Evolutionary conservation across 768 basidiomycete genomes (phyloP), one percentile per base, ranked within the genome.

Genomic region (Suillus americanus): DNA sequence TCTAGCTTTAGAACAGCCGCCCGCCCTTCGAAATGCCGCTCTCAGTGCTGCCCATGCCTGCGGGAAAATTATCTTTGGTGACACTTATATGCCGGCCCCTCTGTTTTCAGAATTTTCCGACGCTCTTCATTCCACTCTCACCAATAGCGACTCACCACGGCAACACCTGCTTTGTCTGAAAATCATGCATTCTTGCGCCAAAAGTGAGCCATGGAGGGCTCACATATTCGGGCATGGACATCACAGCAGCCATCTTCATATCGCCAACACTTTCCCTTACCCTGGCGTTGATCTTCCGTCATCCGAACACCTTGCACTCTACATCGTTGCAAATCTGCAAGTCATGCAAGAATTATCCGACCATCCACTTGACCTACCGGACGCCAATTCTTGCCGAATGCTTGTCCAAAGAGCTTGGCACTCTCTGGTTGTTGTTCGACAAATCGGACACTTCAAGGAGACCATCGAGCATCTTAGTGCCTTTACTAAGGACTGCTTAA

Each of bases 151-250:
- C 5, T 41, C 59, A 2, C 37, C 37, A 14, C 56, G 43, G 25
- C 61, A 57, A 41, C 50, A 65, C 41, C 23, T 62, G 33, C 23
- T 51, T n/a, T 65, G 45, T 50, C 51, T 65, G 50, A 61, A 65
- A 23, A 62, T 65, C 5, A n/a, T 65, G 13, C 28, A 53, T 18
- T 38, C 53, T 20, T 55, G 41, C 16, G 30, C 64, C 37, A n/a
- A 53, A 23, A 55, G 23, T 12, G 10, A 30, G 3, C 28, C 13
- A 23, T 65, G 64, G 64, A 30, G 18, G 38, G 18, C 54, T 45
- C 62, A 64, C 3, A n/a, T 63, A 6, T 28, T 37, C 64, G 33
- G 16, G 18, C 33, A 63, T 23, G 61, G 33, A 13, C 43, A 65
- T n/a, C 48, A 63, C n/a, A 35, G 10, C 25, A 28, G 10, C 20